A percentile compares a stretch with the other conserved stretches of the same genome.
These are phyloP conservation scores for Ustilago lituana DNA, from an alignment of 1,284 basidiomycete species.

Conservation along the genomic window DNA sequence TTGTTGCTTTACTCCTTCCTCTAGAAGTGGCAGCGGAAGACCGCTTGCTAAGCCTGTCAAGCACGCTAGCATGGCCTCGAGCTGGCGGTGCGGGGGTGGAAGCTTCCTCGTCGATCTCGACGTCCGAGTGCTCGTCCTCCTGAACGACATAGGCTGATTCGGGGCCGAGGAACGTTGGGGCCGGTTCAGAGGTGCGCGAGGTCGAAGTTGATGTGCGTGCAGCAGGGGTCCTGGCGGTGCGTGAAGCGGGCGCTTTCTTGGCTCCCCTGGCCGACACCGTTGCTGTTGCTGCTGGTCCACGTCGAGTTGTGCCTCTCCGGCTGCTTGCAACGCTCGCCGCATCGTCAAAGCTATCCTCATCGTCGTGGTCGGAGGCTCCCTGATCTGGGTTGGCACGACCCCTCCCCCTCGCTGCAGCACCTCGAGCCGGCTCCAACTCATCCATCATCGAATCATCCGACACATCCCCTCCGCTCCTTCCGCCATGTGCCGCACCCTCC, in stretches of 20 bases:
- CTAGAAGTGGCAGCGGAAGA: constrained; percentile 1
- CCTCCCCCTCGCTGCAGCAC: constrained; percentile 4
- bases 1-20: neutral
- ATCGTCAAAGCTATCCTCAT: constrained; percentile 16
- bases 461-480: constrained; percentile 4
- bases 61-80: constrained; percentile 27
- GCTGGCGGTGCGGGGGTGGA: constrained; percentile 19
- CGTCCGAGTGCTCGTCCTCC: constrained; percentile 27
- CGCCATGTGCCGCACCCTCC: constrained; percentile 4
- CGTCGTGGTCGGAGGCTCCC: constrained; percentile 17
- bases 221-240: constrained; percentile 2
- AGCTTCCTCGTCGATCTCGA: constrained; percentile 17
- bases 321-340: constrained; percentile 12
- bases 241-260: constrained; percentile 2
- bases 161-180: constrained; percentile 29
- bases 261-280: too few relatives aligned
- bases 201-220: constrained; percentile 5
- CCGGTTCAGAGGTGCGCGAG: constrained; percentile 10
- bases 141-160: constrained; percentile 42
- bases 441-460: constrained; percentile 59
- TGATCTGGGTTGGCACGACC: too few relatives aligned
- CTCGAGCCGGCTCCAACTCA: constrained; percentile 25
- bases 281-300: constrained; percentile 1
- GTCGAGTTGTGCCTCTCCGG: constrained; percentile 11
- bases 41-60: constrained; percentile 30